A percentile compares a stretch with the other conserved stretches of the same genome.
Evolutionary conservation across 495 filamentous ascomycete species (phyloP).

Genomic region (Neurospora africana): DNA sequence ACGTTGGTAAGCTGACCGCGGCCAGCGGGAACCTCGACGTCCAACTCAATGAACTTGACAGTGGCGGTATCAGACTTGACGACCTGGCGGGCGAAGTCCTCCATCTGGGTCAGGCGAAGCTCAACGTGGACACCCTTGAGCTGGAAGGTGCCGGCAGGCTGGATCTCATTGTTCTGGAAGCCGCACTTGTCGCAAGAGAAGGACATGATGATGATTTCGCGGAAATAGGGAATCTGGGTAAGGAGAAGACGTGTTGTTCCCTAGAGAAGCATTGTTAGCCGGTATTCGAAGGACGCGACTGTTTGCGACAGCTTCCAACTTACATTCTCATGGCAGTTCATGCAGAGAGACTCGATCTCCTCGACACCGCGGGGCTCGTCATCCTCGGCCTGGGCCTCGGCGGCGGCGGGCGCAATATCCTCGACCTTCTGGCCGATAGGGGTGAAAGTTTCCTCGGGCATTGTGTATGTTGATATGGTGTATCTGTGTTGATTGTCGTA

Average conservation of each 20-base stretch:
- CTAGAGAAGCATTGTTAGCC: slow-evolving; percentile 29
- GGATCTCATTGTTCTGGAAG: slow-evolving; percentile 83
- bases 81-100: slow-evolving; percentile 74
- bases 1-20: slow-evolving; percentile 84
- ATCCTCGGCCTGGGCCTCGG: slow-evolving; percentile 30
- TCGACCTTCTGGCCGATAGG: slow-evolving; percentile 44
- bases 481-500: neutral
- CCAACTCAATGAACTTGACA: slow-evolving; percentile 72
- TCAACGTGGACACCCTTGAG: slow-evolving; percentile 74
- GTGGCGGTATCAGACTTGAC: slow-evolving; percentile 81
- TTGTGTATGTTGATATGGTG: slow-evolving; percentile 11
- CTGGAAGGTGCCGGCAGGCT: slow-evolving; percentile 83
- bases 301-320: slow-evolving; percentile 12
- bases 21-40: slow-evolving; percentile 83
- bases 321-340: slow-evolving; percentile 64
- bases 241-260: slow-evolving; percentile 78
- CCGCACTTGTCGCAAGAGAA: slow-evolving; percentile 85
- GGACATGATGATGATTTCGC: slow-evolving; percentile 92
- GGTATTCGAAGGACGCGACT: neutral
- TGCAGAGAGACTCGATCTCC: slow-evolving; percentile 39
- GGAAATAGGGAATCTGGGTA: slow-evolving; percentile 89
- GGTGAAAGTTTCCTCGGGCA: slow-evolving; percentile 37
- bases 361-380: slow-evolving; percentile 49
- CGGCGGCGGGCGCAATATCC: slow-evolving; percentile 25
- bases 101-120: slow-evolving; percentile 54